Conservation (phyloP, 1,139 yeast species). For the Magnusiomyces suaveolens region DNA sequence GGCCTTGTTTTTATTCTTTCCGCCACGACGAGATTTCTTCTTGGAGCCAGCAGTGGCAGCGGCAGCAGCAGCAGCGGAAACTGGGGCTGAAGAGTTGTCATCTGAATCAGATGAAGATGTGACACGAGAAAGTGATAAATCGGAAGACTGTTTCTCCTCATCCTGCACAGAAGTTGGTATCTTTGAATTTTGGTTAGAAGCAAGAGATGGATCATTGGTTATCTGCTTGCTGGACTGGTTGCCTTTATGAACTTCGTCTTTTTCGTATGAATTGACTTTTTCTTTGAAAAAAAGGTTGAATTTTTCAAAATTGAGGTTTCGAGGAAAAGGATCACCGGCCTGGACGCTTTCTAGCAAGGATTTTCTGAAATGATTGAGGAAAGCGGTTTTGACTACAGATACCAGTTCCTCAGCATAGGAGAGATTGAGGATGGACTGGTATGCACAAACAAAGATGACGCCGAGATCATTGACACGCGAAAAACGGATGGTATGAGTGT, state of each 20-base stretch:
- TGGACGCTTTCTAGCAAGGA: conserved; percentile 18
- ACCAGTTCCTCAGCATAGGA: conserved; percentile 31
- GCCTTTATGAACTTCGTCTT: background rate
- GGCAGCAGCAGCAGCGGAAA: conserved; percentile 8
- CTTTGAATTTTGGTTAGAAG: background rate
- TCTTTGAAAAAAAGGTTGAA: conserved; percentile 30
- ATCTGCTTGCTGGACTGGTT: too few species aligned
- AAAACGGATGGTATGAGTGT: conserved; percentile 34
- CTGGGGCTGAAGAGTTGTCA: conserved; percentile 5
- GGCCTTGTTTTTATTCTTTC: conserved; percentile 18
- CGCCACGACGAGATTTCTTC: conserved; percentile 13
- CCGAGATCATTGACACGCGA: conserved; percentile 30
- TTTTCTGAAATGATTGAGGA: conserved; percentile 26
- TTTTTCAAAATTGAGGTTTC: conserved; percentile 22
- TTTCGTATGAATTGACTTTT: background rate
- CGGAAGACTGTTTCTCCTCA: background rate
- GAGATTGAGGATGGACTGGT: conserved; percentile 32
- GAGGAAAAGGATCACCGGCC: conserved; percentile 15
- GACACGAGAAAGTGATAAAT: background rate
- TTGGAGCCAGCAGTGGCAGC: conserved; percentile 4
- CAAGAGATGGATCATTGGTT: background rate
- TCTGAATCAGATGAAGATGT: conserved; percentile 1
- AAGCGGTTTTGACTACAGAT: conserved; percentile 29
- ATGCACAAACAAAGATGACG: conserved; percentile 29
- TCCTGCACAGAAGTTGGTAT: background rate